These are phyloP conservation scores for Solanum sejunctum DNA, from an alignment of 257 asterid species.

Conservation along the genomic window DNA sequence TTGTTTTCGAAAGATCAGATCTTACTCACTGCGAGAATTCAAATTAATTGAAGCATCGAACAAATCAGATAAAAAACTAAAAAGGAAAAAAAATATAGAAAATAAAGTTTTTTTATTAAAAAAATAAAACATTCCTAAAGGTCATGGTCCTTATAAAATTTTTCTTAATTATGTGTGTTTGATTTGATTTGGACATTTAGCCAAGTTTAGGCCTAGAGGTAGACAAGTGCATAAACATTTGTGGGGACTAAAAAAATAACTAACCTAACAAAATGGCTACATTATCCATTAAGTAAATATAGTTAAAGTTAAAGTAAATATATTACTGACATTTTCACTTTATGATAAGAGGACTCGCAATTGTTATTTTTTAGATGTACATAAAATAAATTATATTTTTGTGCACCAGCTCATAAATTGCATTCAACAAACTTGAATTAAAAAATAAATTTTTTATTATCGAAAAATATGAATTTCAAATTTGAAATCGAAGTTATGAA, in stretches of 20 bases:
- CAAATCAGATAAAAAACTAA: not conserved
- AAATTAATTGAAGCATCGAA: not conserved
- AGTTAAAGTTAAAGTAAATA: not conserved
- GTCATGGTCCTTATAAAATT: not conserved
- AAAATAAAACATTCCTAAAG: not conserved
- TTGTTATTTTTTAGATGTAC: accelerated
- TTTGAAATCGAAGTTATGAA: not conserved
- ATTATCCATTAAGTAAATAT: not conserved
- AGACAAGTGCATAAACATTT: not conserved
- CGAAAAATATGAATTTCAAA: not conserved
- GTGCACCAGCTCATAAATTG: not conserved
- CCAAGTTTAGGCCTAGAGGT: not conserved
- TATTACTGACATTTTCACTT: no score
- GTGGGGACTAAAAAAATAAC: not conserved
- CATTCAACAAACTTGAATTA: not conserved
- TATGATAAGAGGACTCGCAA: no score
- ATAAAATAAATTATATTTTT: accelerated
- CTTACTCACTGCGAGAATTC: accelerated
- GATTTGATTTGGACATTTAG: not conserved
- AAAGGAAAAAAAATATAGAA: no score
- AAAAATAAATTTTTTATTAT: accelerated
- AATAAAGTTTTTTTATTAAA: not conserved
- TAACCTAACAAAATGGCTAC: not conserved
- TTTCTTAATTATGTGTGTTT: not conserved
- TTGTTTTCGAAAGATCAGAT: no score